Evolutionary conservation across 306 rosid species (phyloP), one percentile per base, ranked within the genome.

Genomic region (Vicia faba): DNA sequence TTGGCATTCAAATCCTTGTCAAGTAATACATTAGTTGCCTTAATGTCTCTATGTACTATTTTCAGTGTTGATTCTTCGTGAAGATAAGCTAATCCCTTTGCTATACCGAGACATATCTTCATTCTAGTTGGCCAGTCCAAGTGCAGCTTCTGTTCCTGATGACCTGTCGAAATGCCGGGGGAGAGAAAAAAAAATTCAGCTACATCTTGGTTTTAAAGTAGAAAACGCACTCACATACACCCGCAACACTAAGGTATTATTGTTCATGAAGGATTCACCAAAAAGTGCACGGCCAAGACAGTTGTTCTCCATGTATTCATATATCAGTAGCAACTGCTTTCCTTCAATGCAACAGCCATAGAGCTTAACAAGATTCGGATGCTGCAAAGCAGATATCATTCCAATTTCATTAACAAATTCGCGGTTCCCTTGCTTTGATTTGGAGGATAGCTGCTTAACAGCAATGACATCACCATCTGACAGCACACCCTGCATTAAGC

Each of bases 301-400:
- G n/a, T 91, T 91, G 77, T 88, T 91, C 74, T 88, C 90, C 83
- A 91, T 54, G 84, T 88, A 91, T 64, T 91, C 97, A 38, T 91
- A 91, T 46, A 91, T 39, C 4, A 91, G 80, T 56, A 88, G 69
- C 71, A 91, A 69, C 63, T 88, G 88, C 49, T 87, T 85, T 71
- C 91, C 96, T 71, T 88, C 97, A 8, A 91, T 82, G 64, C 97
- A 91, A 48, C 95, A 91, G 4, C 96, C 97, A 66, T 70, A 84
- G 39, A 86, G 93, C 77, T 68, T 81, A 69, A 91, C 93, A 31
- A 91, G 97, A 64, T 84, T 78, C 38, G 97, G 97, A 54, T 91
- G 96, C 67, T 83, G 97, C 79, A 88, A 74, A 36, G 89, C 93
- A 69, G 93, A 91, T 69, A 88, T 88, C 96, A 88, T 83, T 71